phyloP scores from a whole-genome alignment of 495 filamentous ascomycete species.

The Penicillium canescens region DNA sequence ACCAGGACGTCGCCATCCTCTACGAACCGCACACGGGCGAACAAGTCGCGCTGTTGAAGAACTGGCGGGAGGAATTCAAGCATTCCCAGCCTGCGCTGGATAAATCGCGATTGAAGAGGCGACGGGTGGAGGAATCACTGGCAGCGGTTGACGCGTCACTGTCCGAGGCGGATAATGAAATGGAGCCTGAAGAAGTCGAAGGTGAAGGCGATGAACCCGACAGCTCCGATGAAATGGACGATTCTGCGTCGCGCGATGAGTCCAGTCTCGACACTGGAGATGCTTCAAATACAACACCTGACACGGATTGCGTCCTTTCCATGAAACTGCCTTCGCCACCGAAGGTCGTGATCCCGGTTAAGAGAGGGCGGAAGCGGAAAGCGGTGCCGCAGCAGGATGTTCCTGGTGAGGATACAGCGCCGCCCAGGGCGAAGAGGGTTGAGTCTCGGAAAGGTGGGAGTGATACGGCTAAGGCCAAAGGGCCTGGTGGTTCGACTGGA shows the following conservation, averaged over 20 bases:
- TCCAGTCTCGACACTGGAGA: conserved; percentile 18
- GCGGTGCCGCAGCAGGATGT: conserved; percentile 21
- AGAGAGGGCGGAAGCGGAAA: conserved; percentile 39
- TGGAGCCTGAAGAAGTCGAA: background rate
- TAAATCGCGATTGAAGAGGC: conserved; percentile 22
- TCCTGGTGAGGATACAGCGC: background rate
- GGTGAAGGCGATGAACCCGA: conserved; percentile 15
- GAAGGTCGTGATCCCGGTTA: conserved; percentile 15
- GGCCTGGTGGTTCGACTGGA: conserved; percentile 12
- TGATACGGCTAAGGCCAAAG: conserved; percentile 2
- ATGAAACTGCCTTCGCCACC: conserved; percentile 10
- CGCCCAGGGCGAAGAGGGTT: conserved; percentile 29
- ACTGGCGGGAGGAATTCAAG: conserved; percentile 55
- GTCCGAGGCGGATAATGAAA: conserved; percentile 5
- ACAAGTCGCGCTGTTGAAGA: conserved; percentile 47
- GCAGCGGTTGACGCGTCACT: background rate
- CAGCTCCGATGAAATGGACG: conserved; percentile 22
- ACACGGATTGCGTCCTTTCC: background rate
- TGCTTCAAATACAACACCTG: conserved; percentile 25
- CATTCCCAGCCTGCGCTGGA: conserved; percentile 34
- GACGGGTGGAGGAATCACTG: background rate
- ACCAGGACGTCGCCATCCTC: conserved; percentile 31
- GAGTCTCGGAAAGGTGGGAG: conserved; percentile 24
- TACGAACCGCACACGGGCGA: conserved; percentile 41
- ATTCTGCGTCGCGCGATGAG: conserved; percentile 13